phyloP scores from a whole-genome alignment of 2,329 filamentous ascomycete species.

The Hymenoscyphus infarciens region DNA sequence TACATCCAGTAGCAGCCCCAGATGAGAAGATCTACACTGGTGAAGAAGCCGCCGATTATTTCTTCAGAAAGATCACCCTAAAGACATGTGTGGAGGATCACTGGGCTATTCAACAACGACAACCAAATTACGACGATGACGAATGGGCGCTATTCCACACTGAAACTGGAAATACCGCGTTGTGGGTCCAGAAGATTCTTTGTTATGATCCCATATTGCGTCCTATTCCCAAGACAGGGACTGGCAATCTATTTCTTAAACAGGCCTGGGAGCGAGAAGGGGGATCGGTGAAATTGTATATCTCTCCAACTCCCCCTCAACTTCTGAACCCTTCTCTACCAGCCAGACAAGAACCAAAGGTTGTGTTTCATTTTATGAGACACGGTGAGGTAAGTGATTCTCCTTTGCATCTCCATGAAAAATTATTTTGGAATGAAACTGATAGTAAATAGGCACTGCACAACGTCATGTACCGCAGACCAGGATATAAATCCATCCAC shows the following conservation, averaged over 20 bases:
- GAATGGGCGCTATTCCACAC: neutral
- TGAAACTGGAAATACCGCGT: neutral
- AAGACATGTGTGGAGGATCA: neutral
- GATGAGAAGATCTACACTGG: neutral
- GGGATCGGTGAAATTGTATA: neutral
- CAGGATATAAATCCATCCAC: neutral
- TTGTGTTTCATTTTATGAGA: neutral
- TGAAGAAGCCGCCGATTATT: neutral
- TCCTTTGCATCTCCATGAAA: neutral
- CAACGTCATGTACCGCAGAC: neutral
- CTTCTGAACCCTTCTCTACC: neutral
- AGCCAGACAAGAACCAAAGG: neutral
- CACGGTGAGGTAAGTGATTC: neutral
- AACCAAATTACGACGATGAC: neutral
- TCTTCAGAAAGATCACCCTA: neutral
- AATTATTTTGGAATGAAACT: neutral
- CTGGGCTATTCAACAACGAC: neutral
- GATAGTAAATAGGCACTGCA: neutral
- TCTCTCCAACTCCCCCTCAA: neutral
- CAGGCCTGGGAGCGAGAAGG: neutral
- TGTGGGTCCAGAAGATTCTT: neutral
- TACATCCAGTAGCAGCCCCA: too few relatives aligned
- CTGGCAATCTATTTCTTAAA: neutral
- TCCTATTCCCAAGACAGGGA: neutral
- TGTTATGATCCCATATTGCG: neutral